Base-by-base conservation (phyloP, 129 eudicot species). In the Tanacetum coccineum region DNA sequence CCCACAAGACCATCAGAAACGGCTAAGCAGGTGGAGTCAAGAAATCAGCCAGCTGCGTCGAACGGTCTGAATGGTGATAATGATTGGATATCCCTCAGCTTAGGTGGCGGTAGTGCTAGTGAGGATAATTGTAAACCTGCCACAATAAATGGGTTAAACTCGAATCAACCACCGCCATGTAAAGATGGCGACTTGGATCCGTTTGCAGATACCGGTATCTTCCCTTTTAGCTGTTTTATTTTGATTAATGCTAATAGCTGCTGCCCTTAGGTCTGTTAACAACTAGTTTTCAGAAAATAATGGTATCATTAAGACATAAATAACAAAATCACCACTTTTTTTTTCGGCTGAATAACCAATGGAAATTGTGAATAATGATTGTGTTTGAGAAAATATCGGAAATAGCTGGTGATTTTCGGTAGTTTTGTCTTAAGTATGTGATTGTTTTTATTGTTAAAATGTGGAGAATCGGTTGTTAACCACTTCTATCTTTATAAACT, bases 11-110 rank as follows among this genome's bases (percentile, higher is more conserved):
- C 96, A 51, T 77, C 89, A 14, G 81, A 82, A 70, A 22, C 72
- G 54, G 70, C 84, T 32, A 78, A 69, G 26, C 85, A 75, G 59
- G 74, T 79, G 75, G 81, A 80, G 46, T 15, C 64, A 30, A 79
- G 81, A 63, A 81, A 84, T 67, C 89, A 70, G 32, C 82, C 79
- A n/a, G 78, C 81, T 17, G 60, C 76, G 57, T 75, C 89, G 12
- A 93, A 86, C 61, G 87, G 89, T 64, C 48, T 88, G 26, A 74
- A 70, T 22, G 69, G 80, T 21, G 96, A 93, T 32, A 32, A 32
- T 28, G 98, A 93, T 55, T 93, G 98, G 98, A 92, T 87, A 26
- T 93, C 98, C 32, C 95, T 93, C 44, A 80, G 87, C 61, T 79
- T 93, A 50, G 98, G 98, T 6, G 89, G 85, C 63, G 76, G 95